Evolutionary conservation across 1,139 yeast species (phyloP), one percentile per base, ranked within the genome.

Genomic region (Protomyces inouyei): DNA sequence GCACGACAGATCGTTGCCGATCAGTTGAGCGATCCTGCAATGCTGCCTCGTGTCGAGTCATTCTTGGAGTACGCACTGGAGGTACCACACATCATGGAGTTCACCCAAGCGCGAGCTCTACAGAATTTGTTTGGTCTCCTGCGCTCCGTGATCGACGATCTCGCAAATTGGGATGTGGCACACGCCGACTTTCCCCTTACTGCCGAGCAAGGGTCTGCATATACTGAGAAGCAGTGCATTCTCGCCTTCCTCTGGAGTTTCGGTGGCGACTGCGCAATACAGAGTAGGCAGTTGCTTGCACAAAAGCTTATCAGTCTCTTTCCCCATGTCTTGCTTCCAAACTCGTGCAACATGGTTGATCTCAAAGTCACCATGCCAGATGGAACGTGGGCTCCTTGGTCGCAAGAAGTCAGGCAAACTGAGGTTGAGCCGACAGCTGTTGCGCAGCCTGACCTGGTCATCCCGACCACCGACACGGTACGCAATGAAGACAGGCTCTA

Each of bases 391-490:
- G 70, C 72, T 1, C 72, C 77, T 3, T 80, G 85, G 80, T 69
- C 75, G 1, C 67, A 72, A 0, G 70, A 72, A n/a, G 86, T 88
- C 1, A 80, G 81, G 0, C 68, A 71, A 0, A 70, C 77, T 0
- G 82, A 82, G 10, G 74, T 89, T 9, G 90, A 87, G 61, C 82
- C 91, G 0, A 85, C 85, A 57, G 83, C 86, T 55, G 83, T 90
- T 1, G 73, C 81, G 3, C 79, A 82, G 57, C 85, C 96, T 0
- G 85, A 83, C 68, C 76, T 85, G 0, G 83, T 92, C 0, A 81
- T 93, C 4, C 90, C 96, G 0, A 93, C 98, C 0, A 72, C 83
- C 1, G 98, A 91, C 69, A 92, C 97, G 0, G 73, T 81, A 1
- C 79, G 85, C 64, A 89, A 88, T 67, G 95, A 88, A 67, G 73